A percentile compares a stretch with the other conserved stretches of the same genome.
These are phyloP conservation scores for Grifola frondosa DNA, from an alignment of 1,284 basidiomycete genomes.

Conservation along the genomic window DNA sequence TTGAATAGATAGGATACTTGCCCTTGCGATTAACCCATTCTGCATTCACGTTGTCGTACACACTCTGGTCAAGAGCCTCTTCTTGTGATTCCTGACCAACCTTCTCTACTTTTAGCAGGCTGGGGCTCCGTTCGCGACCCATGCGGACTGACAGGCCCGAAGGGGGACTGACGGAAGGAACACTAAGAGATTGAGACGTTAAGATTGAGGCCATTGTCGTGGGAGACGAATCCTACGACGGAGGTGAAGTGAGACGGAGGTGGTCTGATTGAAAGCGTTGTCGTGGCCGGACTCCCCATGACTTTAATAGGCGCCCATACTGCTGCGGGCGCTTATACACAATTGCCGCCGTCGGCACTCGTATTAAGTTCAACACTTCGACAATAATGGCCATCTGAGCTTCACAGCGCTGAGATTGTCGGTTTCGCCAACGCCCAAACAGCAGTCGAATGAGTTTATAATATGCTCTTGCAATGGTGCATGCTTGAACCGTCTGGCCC, in stretches of 20 bases:
- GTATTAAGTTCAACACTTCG: too few relatives aligned
- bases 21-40: constrained; percentile 99
- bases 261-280: constrained; percentile 10
- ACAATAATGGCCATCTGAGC: too few relatives aligned
- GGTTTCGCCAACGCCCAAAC: too few relatives aligned
- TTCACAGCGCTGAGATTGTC: background rate
- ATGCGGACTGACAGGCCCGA: constrained; percentile 37
- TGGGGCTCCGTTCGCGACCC: constrained; percentile 70
- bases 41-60: constrained; percentile 90
- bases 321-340: constrained; percentile 6
- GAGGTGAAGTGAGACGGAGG: constrained; percentile 8
- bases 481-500: constrained; percentile 59
- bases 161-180: constrained; percentile 25
- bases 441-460: constrained; percentile 15
- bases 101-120: constrained; percentile 87
- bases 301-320: constrained; percentile 16
- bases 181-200: constrained; percentile 28
- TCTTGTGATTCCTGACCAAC: constrained; percentile 79
- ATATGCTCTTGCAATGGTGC: constrained; percentile 65
- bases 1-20: constrained; percentile 38
- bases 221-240: background rate
- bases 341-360: constrained; percentile 6
- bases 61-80: constrained; percentile 78
- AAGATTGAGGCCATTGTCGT: constrained; percentile 22
- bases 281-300: constrained; percentile 17